Percentiles rank a stretch among this genome's conserved stretches.
phyloP scores from a whole-genome alignment of 768 basidiomycete genomes.

The Lactarius psammicola region DNA sequence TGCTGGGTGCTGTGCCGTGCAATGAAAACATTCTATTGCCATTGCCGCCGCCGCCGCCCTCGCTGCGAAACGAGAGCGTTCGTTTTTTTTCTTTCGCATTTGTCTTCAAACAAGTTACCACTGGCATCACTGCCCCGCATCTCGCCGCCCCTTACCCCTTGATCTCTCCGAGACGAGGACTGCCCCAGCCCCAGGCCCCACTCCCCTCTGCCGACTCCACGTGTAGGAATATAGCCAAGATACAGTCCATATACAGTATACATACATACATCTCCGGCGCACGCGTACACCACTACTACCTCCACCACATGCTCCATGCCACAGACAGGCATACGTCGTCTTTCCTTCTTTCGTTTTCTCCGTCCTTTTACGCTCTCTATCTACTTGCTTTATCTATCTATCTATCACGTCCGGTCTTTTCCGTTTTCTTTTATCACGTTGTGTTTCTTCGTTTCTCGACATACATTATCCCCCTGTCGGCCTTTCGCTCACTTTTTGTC shows the following conservation, averaged over 20 bases:
- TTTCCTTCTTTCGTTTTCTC: not conserved
- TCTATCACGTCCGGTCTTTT: not conserved
- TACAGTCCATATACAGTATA: not conserved
- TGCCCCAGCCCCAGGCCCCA: not conserved
- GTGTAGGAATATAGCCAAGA: not conserved
- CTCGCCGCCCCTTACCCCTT: not conserved
- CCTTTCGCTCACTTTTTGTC: not conserved
- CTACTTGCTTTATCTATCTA: not conserved
- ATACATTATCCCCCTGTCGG: not conserved
- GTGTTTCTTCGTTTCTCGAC: not conserved
- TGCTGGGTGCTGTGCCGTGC: slow-evolving; percentile 22
- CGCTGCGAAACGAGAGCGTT: not conserved
- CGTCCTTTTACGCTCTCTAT: not conserved
- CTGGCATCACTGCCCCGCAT: not conserved
- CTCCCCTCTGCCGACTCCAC: not conserved
- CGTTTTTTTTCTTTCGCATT: not conserved
- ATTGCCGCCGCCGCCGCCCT: not conserved
- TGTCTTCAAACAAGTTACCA: not conserved
- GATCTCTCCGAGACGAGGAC: not conserved
- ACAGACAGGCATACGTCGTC: not conserved
- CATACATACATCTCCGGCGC: not conserved
- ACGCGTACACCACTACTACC: not conserved
- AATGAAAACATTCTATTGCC: slow-evolving; percentile 12
- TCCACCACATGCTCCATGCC: not conserved
- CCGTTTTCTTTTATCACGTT: not conserved